phyloP scores from a whole-genome alignment of 1,284 basidiomycete species.

The Golubevia pallescens region DNA sequence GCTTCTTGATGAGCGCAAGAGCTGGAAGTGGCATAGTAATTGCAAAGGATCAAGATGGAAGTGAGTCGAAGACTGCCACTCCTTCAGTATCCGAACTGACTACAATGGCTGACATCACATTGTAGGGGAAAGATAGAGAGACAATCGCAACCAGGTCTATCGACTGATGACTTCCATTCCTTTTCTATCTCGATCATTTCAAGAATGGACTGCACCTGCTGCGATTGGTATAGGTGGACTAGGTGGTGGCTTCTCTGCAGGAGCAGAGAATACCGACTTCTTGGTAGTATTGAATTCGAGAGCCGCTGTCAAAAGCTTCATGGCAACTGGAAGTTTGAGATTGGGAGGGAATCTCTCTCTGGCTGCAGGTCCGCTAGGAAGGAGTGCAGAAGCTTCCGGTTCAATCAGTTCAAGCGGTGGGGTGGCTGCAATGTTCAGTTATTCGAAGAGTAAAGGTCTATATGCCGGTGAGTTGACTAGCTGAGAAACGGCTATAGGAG shows the following conservation, averaged over 20 bases:
- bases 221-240: constrained; percentile 85
- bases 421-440: constrained; percentile 95
- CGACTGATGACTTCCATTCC: neutral
- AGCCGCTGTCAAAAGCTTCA: constrained; percentile 78
- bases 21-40: constrained; percentile 93
- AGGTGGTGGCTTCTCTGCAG: constrained; percentile 77
- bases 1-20: constrained; percentile 70
- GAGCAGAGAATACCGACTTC: constrained; percentile 92
- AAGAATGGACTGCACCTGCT: constrained; percentile 87
- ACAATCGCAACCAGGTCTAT: neutral
- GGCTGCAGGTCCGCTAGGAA: constrained; percentile 89
- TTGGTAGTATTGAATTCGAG: constrained; percentile 85
- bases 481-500: neutral
- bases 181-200: neutral
- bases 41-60: constrained; percentile 80
- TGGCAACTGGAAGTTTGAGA: constrained; percentile 90
- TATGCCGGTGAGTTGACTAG: constrained; percentile 71
- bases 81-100: no score
- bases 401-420: constrained; percentile 84
- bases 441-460: constrained; percentile 90
- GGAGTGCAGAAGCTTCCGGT: constrained; percentile 91
- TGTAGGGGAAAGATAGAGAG: no score
- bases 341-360: constrained; percentile 68
- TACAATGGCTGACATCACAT: no score
- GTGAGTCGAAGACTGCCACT: constrained; percentile 68